A percentile compares a stretch with the other conserved stretches of the same genome.
Evolutionary conservation across 75 land plant species (phyloP).

Genomic region (Sequoia sempervirens): DNA sequence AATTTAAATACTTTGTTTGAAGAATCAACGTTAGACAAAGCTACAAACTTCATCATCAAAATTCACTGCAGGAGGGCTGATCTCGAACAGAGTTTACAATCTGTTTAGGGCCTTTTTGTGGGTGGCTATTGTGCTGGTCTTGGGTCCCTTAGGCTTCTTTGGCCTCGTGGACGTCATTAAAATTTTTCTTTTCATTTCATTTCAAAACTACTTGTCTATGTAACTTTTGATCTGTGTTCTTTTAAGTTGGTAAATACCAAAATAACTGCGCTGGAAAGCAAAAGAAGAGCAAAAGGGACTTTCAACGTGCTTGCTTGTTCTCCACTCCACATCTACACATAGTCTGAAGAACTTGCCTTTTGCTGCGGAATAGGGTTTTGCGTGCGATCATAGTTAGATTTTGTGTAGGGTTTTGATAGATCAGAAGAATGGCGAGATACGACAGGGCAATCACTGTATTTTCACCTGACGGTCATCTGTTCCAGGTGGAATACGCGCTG

Average conservation of each 20-base stretch:
- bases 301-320: background rate
- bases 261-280: background rate
- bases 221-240: too few relatives aligned
- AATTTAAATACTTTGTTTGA: too few relatives aligned
- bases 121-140: too few relatives aligned
- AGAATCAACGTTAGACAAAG: too few relatives aligned
- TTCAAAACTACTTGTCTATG: background rate
- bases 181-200: too few relatives aligned
- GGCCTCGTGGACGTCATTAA: too few relatives aligned
- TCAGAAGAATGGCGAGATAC: conserved; percentile 52
- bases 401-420: conserved; percentile 1
- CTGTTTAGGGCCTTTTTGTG: too few relatives aligned
- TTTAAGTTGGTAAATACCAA: background rate
- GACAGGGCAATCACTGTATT: conserved; percentile 72
- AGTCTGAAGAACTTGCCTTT: background rate
- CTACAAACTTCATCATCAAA: too few relatives aligned
- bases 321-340: background rate
- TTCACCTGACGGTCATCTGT: conserved; percentile 74
- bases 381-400: background rate
- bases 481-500: conserved; percentile 79
- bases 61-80: too few relatives aligned
- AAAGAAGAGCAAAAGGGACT: background rate
- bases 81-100: too few relatives aligned
- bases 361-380: background rate
- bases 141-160: too few relatives aligned